These are phyloP conservation scores for Marsdenia floribunda DNA, from an alignment of 257 asterid species.

Conservation along the genomic window DNA sequence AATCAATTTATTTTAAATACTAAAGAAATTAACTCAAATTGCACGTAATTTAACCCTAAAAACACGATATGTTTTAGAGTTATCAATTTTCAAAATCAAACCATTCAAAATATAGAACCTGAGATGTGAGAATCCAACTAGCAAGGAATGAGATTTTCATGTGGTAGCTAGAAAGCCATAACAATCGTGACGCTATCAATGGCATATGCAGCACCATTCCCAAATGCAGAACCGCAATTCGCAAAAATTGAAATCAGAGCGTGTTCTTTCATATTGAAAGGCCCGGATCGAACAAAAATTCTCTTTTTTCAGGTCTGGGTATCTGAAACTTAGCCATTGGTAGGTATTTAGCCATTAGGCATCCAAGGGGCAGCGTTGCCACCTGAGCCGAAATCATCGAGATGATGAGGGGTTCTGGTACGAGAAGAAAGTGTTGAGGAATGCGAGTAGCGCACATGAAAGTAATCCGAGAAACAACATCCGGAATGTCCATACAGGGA, in stretches of 20 bases:
- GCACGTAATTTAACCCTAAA: no score
- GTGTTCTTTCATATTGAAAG: constrained; percentile 8
- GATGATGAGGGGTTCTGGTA: not conserved
- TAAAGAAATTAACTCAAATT: no score
- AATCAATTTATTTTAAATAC: no score
- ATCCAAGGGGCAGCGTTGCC: constrained; percentile 5
- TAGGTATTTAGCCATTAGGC: not conserved
- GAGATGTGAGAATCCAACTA: constrained; percentile 10
- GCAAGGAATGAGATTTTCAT: constrained; percentile 3
- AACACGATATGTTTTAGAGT: no score
- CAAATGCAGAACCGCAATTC: not conserved
- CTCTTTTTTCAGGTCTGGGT: not conserved
- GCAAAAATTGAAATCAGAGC: constrained; percentile 7
- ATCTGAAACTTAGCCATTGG: not conserved
- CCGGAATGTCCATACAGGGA: constrained; percentile 12
- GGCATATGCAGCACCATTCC: constrained; percentile 5
- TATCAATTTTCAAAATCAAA: no score
- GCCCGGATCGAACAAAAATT: constrained; percentile 10
- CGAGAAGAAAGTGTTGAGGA: constrained; percentile 1
- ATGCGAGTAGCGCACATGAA: not conserved
- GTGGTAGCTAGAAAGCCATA: constrained; percentile 2
- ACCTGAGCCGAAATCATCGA: not conserved
- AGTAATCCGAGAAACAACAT: constrained; percentile 5
- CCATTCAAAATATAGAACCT: not conserved
- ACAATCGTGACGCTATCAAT: not conserved